Conservation (phyloP, 2,329 filamentous ascomycete genomes). For the Neonectria hederae region DNA sequence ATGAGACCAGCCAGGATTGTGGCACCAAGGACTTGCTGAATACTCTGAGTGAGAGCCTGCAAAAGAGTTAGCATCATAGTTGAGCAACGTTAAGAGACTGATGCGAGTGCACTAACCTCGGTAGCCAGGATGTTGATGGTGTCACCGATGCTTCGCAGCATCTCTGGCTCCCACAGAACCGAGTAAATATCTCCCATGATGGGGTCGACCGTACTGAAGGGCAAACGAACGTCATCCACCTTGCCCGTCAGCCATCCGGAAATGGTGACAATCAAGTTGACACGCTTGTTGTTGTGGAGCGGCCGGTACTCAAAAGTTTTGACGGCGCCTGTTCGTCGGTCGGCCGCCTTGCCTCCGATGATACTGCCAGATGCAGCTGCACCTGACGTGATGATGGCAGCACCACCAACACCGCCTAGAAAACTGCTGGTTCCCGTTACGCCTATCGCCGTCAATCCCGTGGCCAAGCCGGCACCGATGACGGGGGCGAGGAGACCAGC, state of each 20-base stretch:
- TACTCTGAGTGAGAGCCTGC: conserved; percentile 90
- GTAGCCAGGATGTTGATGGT: conserved; percentile 98
- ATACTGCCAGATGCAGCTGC: conserved; percentile 87
- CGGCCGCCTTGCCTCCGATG: conserved; percentile 86
- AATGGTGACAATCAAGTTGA: conserved; percentile 94
- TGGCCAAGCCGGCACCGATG: conserved; percentile 92
- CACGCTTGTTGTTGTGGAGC: conserved; percentile 96
- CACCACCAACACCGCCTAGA: conserved; percentile 89
- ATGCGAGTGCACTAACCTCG: conserved; percentile 70
- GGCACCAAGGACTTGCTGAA: conserved; percentile 93
- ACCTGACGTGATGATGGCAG: conserved; percentile 91
- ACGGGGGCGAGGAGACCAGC: conserved; percentile 91
- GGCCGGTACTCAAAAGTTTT: conserved; percentile 97
- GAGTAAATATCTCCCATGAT: conserved; percentile 99
- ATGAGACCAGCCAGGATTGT: conserved; percentile 90
- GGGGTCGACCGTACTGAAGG: conserved; percentile 95
- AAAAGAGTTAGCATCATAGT: conserved; percentile 1
- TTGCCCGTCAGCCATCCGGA: conserved; percentile 99
- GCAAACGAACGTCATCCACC: conserved; percentile 93
- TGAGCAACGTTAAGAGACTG: neutral
- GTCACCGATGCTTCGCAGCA: conserved; percentile 97
- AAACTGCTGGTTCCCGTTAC: conserved; percentile 90
- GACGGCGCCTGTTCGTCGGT: conserved; percentile 87
- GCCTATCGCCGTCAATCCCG: conserved; percentile 94
- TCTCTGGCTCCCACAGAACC: conserved; percentile 96